Evolutionary conservation across 164 flowering plant genomes (phyloP).

Genomic region (Protea cynaroides): DNA sequence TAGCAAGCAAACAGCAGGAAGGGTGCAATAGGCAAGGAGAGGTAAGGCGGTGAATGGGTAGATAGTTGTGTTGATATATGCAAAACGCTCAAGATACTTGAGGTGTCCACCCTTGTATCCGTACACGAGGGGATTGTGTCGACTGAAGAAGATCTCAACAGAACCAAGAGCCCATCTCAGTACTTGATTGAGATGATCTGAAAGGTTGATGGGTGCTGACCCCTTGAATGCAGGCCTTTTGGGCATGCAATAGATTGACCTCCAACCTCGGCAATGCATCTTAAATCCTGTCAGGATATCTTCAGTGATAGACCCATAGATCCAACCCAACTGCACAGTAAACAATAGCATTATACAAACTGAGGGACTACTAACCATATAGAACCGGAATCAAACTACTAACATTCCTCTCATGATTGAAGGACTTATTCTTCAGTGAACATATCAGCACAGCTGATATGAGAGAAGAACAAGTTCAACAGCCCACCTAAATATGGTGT

Average conservation of each 20-base stretch:
- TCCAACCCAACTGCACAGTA: conserved; percentile 80
- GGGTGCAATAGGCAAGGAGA: conserved; percentile 78
- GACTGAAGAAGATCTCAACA: conserved; percentile 88
- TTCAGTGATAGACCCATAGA: conserved; percentile 86
- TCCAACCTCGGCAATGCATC: conserved; percentile 98
- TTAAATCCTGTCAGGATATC: conserved; percentile 88
- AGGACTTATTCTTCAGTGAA: too few relatives aligned
- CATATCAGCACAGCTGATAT: too few relatives aligned
- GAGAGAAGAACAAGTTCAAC: too few relatives aligned
- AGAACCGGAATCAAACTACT: too few relatives aligned
- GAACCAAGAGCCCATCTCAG: conserved; percentile 96
- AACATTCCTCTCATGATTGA: too few relatives aligned
- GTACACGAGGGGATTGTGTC: conserved; percentile 74
- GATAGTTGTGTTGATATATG: conserved; percentile 83
- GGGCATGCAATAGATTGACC: conserved; percentile 91
- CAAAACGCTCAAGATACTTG: conserved; percentile 79
- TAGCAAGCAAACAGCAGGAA: conserved; percentile 91
- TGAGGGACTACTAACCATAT: neutral
- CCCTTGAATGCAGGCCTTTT: conserved; percentile 80
- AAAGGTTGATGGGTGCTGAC: conserved; percentile 84
- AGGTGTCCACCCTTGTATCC: conserved; percentile 82
- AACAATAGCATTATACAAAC: neutral
- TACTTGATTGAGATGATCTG: conserved; percentile 92
- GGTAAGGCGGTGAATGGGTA: conserved; percentile 86
- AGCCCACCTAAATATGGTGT: too few relatives aligned